Conservation (phyloP, 73 alveolate genomes). For the Paramecium sonneborni region DNA sequence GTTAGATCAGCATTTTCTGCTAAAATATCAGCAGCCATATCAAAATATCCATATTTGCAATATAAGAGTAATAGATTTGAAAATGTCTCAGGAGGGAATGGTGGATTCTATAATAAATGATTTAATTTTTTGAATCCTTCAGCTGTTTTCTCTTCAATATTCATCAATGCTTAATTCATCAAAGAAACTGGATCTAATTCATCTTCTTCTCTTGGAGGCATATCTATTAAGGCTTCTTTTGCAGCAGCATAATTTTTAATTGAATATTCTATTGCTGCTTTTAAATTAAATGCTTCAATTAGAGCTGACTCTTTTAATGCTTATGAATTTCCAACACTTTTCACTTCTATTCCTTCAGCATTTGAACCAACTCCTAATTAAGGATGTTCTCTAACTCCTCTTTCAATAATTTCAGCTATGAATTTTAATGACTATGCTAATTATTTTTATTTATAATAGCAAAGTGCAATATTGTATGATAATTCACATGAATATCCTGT, state of each 20-base stretch:
- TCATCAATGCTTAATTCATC: slow-evolving; percentile 97
- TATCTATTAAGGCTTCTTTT: slow-evolving; percentile 97
- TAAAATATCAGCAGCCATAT: slow-evolving; percentile 94
- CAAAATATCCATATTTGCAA: slow-evolving; percentile 97
- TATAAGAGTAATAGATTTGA: slow-evolving; percentile 95
- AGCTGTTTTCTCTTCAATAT: slow-evolving; percentile 97
- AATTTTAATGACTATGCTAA: slow-evolving; percentile 94
- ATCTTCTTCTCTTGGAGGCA: slow-evolving; percentile 99
- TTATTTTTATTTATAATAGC: slow-evolving; percentile 95
- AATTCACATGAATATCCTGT: slow-evolving; percentile 92
- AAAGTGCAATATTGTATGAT: slow-evolving; percentile 98
- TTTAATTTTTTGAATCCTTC: slow-evolving; percentile 93
- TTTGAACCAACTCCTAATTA: slow-evolving; percentile 97
- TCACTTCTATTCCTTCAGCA: slow-evolving; percentile 93
- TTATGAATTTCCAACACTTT: slow-evolving; percentile 97
- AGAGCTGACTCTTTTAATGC: slow-evolving; percentile 96
- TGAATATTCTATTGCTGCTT: slow-evolving; percentile 97
- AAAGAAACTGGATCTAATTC: slow-evolving; percentile 98
- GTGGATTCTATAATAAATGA: slow-evolving; percentile 84
- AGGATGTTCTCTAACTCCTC: slow-evolving; percentile 99
- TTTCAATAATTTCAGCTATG: slow-evolving; percentile 98
- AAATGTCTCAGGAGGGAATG: slow-evolving; percentile 99
- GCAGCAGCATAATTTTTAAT: slow-evolving; percentile 97
- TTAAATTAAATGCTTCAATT: slow-evolving; percentile 98
- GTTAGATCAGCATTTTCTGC: slow-evolving; percentile 97